Percentiles rank a stretch among this genome's conserved stretches.
These are phyloP conservation scores for Aspergillus wentii DNA, from an alignment of 495 filamentous ascomycete genomes.

Conservation along the genomic window DNA sequence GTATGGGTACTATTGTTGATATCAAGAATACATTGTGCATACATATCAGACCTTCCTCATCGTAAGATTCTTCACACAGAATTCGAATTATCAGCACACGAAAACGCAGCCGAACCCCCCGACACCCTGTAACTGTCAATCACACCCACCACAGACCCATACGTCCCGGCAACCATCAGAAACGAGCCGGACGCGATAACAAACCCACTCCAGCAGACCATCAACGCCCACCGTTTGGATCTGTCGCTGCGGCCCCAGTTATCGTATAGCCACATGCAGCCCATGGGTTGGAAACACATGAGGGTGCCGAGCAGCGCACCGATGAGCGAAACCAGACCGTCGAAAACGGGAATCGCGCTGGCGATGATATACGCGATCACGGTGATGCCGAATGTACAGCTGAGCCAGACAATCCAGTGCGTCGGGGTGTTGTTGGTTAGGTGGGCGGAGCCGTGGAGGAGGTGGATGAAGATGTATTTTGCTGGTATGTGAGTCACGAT, in stretches of 20 bases:
- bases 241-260: conserved; percentile 9
- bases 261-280: conserved; percentile 37
- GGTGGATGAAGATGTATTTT: conserved; percentile 58
- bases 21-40: no score
- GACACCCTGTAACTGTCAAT: conserved; percentile 4
- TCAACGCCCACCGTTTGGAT: conserved; percentile 21
- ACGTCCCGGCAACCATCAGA: neutral
- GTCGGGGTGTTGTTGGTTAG: conserved; percentile 51
- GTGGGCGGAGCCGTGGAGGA: conserved; percentile 47
- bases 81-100: conserved; percentile 12
- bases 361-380: conserved; percentile 62
- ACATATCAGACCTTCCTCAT: no score
- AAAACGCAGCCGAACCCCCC: conserved; percentile 9
- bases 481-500: conserved; percentile 22
- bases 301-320: conserved; percentile 52
- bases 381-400: conserved; percentile 48
- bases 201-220: neutral
- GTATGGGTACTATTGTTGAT: neutral
- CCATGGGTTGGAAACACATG: conserved; percentile 39
- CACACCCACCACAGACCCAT: neutral
- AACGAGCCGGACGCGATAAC: neutral
- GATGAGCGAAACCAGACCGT: conserved; percentile 52
- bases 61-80: no score
- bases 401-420: conserved; percentile 54
- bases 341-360: conserved; percentile 64